Percentiles rank a stretch among this genome's conserved stretches.
phyloP scores from a whole-genome alignment of 805 yeast species.

The Lipomyces oligophaga region DNA sequence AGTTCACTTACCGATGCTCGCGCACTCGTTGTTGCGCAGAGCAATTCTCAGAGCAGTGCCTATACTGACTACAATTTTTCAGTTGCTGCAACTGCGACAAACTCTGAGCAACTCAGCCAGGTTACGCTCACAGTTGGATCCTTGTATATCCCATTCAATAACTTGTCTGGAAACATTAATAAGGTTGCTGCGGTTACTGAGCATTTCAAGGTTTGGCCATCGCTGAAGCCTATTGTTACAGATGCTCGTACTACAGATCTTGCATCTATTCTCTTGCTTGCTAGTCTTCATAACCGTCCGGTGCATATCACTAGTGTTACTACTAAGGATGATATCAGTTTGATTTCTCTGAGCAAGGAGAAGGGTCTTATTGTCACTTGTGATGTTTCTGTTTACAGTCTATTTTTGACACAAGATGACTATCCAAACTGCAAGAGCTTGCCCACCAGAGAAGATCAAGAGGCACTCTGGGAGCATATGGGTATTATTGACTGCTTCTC shows the following conservation, averaged over 20 bases:
- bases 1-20: slow-evolving; percentile 65
- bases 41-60: slow-evolving; percentile 53
- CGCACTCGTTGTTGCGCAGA: slow-evolving; percentile 62
- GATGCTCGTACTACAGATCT: slow-evolving; percentile 89
- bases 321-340: slow-evolving; percentile 71
- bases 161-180: slow-evolving; percentile 51
- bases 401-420: slow-evolving; percentile 65
- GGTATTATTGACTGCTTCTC: slow-evolving; percentile 79
- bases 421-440: slow-evolving; percentile 67
- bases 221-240: slow-evolving; percentile 75
- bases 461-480: slow-evolving; percentile 73
- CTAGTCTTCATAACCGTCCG: slow-evolving; percentile 77
- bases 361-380: slow-evolving; percentile 81
- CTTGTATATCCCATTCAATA: slow-evolving; percentile 75
- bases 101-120: slow-evolving; percentile 57
- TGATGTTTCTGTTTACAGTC: slow-evolving; percentile 77
- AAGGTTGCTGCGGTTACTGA: slow-evolving; percentile 75
- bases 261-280: slow-evolving; percentile 86
- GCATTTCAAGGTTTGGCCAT: slow-evolving; percentile 82
- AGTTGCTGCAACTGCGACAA: slow-evolving; percentile 74
- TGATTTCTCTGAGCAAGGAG: slow-evolving; percentile 79
- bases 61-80: slow-evolving; percentile 79
- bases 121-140: slow-evolving; percentile 69
- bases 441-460: slow-evolving; percentile 79
- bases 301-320: slow-evolving; percentile 88